Base-by-base conservation (phyloP, 768 basidiomycete genomes). In the Albatrellus ellisii region DNA sequence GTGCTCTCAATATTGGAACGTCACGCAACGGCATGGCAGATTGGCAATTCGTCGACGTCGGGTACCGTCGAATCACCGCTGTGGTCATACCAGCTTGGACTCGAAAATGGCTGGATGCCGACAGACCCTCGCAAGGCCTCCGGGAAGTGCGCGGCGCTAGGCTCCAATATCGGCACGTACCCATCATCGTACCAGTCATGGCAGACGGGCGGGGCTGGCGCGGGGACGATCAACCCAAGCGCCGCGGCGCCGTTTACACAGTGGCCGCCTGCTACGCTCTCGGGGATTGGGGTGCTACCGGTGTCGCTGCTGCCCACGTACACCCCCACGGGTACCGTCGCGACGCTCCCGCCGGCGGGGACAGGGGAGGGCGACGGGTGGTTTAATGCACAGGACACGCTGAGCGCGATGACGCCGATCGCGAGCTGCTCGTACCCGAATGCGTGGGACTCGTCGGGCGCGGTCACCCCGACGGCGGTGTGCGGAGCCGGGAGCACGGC, bases 21-120 rank as follows among this genome's bases (percentile, higher is more conserved):
- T 22, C 22, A 43, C 26, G 27, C 18, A 31, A 28, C 22, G 6
- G n/a, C 28, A 29, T 18, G 20, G 35, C 48, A 67, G 68, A 70
- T 84, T 39, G 80, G 77, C 41, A 71, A 70, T 49, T 75, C 75
- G 2, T 63, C 69, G 26, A 55, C 62, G 8, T 62, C 67, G 21
- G 69, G 68, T 36, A 64, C 51, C 4, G 66, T 74, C 4, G 59
- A 69, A 46, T 55, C 70, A 6, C 77, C 79, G 0, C 61, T 77
- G 48, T 85, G 82, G 82, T 76, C 75, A 15, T 84, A 83, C 61
- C 60, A 73, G 52, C 73, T 79, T 55, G 69, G 75, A 7, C 72
- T 89, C 36, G 62, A 72, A 45, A 66, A 82, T 41, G 88, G 87
- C 18, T 88, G 81, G 77, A 74, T 88, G 28, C 84, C 87, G 6